Evolutionary conservation across 768 basidiomycete species (phyloP).

Genomic region (Leccinum aurantiacum): DNA sequence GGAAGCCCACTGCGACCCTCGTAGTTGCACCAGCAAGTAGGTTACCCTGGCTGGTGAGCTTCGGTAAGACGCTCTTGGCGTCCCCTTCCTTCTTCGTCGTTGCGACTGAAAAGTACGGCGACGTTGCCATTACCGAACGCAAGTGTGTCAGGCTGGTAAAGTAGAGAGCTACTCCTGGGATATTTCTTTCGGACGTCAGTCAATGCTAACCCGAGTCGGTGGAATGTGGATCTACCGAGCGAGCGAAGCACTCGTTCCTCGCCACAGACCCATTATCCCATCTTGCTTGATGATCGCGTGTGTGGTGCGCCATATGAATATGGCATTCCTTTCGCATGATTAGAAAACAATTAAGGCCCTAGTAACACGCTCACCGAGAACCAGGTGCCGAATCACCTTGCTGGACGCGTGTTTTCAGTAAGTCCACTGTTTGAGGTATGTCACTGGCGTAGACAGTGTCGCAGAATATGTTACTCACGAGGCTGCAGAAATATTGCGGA

Average conservation of each 20-base stretch:
- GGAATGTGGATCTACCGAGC: slow-evolving; percentile 49
- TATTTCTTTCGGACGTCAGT: slow-evolving; percentile 55
- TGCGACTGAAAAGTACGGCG: slow-evolving; percentile 61
- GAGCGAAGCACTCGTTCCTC: slow-evolving; percentile 82
- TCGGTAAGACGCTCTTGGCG: slow-evolving; percentile 60
- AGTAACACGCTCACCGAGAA: slow-evolving; percentile 36
- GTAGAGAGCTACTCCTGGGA: slow-evolving; percentile 92
- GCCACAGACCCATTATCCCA: slow-evolving; percentile 79
- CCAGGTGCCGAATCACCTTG: slow-evolving; percentile 60
- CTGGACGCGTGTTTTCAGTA: slow-evolving; percentile 90
- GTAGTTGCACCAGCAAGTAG: slow-evolving; percentile 82
- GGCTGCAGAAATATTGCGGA: slow-evolving; percentile 77
- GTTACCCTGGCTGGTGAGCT: slow-evolving; percentile 76
- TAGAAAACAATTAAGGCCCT: neutral
- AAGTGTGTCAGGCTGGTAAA: slow-evolving; percentile 84
- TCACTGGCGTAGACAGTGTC: neutral
- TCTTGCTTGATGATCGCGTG: slow-evolving; percentile 58
- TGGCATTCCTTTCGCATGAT: slow-evolving; percentile 31
- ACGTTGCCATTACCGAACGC: slow-evolving; percentile 70
- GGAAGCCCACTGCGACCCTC: slow-evolving; percentile 75
- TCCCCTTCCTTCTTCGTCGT: slow-evolving; percentile 16
- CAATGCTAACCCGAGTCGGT: neutral
- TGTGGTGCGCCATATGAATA: slow-evolving; percentile 49
- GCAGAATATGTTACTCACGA: slow-evolving; percentile 42
- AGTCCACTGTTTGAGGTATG: slow-evolving; percentile 57